Evolutionary conservation across 192 early-diverging fungal genomes (phyloP).

Genomic region (Powellomyces hirtus): DNA sequence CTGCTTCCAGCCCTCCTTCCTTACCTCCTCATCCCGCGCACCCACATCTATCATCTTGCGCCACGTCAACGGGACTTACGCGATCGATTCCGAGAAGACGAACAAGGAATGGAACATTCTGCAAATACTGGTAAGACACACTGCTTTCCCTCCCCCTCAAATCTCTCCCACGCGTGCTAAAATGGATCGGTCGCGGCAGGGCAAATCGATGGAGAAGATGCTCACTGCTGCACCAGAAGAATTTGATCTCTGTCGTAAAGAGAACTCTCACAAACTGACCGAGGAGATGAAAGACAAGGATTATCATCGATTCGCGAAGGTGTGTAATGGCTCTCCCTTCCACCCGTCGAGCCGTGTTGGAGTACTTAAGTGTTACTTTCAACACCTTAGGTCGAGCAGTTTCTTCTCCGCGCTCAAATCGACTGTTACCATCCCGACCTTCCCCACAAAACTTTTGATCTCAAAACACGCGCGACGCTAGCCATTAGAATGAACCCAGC

Average conservation of each 20-base stretch:
- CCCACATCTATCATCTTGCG: constrained; percentile 72
- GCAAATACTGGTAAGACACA: constrained; percentile 57
- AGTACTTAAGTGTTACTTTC: background rate
- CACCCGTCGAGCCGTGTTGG: background rate
- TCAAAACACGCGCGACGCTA: constrained; percentile 85
- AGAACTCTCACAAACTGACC: constrained; percentile 42
- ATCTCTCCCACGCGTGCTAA: background rate
- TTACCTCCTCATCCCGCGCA: constrained; percentile 63
- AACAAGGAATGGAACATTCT: constrained; percentile 70
- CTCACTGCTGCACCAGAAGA: constrained; percentile 66
- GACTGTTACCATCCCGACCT: constrained; percentile 78
- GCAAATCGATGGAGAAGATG: constrained; percentile 86
- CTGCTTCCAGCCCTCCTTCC: constrained; percentile 43
- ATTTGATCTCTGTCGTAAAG: constrained; percentile 67
- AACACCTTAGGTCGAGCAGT: constrained; percentile 53
- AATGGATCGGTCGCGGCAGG: constrained; percentile 35
- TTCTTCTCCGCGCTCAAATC: constrained; percentile 85
- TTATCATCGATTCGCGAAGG: constrained; percentile 12
- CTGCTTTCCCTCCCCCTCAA: background rate
- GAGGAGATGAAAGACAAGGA: constrained; percentile 17
- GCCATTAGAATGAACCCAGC: constrained; percentile 77
- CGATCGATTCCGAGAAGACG: constrained; percentile 81
- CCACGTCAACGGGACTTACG: constrained; percentile 70
- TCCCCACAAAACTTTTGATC: constrained; percentile 81
- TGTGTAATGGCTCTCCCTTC: background rate